Percentiles rank a stretch among this genome's conserved stretches.
phyloP scores from a whole-genome alignment of 805 yeast genomes.

The Teunomyces kruisii region DNA sequence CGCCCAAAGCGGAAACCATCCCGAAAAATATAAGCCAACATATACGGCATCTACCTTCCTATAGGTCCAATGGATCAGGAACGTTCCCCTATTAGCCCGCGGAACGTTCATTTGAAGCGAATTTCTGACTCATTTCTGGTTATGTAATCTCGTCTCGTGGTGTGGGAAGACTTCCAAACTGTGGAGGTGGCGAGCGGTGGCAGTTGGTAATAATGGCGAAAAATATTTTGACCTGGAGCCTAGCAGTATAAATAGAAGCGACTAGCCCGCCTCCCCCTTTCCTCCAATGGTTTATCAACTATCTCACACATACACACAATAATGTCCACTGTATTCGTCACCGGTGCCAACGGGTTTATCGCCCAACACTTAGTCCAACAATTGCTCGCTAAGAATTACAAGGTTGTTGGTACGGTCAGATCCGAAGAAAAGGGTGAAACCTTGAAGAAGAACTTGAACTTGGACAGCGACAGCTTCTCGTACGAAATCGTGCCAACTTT shows the following conservation, averaged over 20 bases:
- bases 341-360: conserved; percentile 56
- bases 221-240: too few species aligned
- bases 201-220: too few species aligned
- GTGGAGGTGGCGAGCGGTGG: too few species aligned
- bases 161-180: too few species aligned
- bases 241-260: too few species aligned
- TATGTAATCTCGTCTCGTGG: too few species aligned
- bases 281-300: not conserved
- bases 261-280: too few species aligned
- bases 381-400: conserved; percentile 40
- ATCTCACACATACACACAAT: not conserved
- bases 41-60: not conserved
- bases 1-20: not conserved
- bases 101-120: too few species aligned
- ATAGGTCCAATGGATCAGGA: not conserved
- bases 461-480: conserved; percentile 16
- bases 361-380: conserved; percentile 48
- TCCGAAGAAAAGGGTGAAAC: conserved; percentile 21
- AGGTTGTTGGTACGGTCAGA: conserved; percentile 56
- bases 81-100: too few species aligned
- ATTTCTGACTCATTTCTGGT: too few species aligned
- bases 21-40: not conserved
- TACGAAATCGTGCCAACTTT: conserved; percentile 35
- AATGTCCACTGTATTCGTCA: conserved; percentile 28
- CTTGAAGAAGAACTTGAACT: conserved; percentile 11